Evolutionary conservation across 2,329 filamentous ascomycete species (phyloP), one percentile per base, ranked within the genome.

Genomic region (Ramularia endophylla): DNA sequence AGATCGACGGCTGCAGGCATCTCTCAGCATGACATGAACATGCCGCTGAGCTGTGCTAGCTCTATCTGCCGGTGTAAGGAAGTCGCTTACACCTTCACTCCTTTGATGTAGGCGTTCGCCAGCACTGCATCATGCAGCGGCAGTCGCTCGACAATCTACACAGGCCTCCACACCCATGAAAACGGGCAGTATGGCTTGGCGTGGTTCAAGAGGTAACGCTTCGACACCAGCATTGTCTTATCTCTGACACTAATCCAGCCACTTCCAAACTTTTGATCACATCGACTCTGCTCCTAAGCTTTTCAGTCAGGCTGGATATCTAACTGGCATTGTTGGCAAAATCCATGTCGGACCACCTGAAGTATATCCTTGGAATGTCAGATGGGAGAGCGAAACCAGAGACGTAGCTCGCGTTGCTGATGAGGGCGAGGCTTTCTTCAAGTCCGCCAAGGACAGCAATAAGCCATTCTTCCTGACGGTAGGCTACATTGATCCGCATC

Each of bases 51-150:
- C 6, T 11, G 22, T 11, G 22, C 6, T 25, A 25, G 22, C 22
- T 25, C 22, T 25, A 11, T 25, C 22, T 25, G 22, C 22, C 22
- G 22, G 6, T 25, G 22, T n/a, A n/a, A 25, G 11, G 22, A 25
- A 6, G 22, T 25, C 22, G 22, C 22, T 25, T 25, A 25, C 22
- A 11, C 6, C 11, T 25, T 11, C 22, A 25, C 11, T 11, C 11
- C 11, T 11, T 25, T 6, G 6, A 6, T 25, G 6, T 17, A 58
- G 11, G 67, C 64, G 12, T 72, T 70, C 46, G 63, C 65, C 8
- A 68, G 63, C 45, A 71, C 68, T 2, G 70, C 71, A 0, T 74
- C 70, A 0, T 74, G 71, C 54, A 71, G 67, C 40, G 66, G 64
- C 22, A 71, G 66, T 47, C 64, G 70, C 5, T 67, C 69, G 0